Conservation (phyloP, 176 grass and related monocot species). For the Oryza coarctata region DNA sequence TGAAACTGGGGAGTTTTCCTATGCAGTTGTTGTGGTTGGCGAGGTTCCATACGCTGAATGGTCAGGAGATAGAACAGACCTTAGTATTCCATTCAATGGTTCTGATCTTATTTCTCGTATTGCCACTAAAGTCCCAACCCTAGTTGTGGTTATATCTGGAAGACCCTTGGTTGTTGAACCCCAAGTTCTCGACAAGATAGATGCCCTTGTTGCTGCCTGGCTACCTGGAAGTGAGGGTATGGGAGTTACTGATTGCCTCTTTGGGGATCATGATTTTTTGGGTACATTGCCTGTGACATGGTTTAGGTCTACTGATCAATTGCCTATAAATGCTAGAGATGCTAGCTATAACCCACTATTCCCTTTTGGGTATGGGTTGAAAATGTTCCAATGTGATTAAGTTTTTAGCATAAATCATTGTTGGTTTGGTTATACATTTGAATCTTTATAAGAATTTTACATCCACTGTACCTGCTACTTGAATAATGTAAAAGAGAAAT, state of each 20-base stretch:
- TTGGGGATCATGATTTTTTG: conserved; percentile 78
- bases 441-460: neutral
- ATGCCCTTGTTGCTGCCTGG: conserved; percentile 81
- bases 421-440: conserved; percentile 23
- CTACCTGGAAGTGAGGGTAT: conserved; percentile 71
- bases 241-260: conserved; percentile 72
- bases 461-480: conserved; percentile 2
- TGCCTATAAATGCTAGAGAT: conserved; percentile 62
- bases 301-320: conserved; percentile 69
- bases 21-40: conserved; percentile 71
- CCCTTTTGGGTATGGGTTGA: conserved; percentile 78
- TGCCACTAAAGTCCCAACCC: conserved; percentile 52
- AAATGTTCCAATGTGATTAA: conserved; percentile 23
- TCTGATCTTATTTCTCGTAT: conserved; percentile 47
- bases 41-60: conserved; percentile 76
- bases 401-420: conserved; percentile 11
- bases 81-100: conserved; percentile 65
- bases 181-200: conserved; percentile 53
- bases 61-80: conserved; percentile 66
- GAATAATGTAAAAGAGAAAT: conserved; percentile 17
- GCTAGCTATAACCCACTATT: conserved; percentile 68
- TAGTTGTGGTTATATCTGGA: conserved; percentile 72
- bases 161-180: conserved; percentile 73
- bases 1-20: conserved; percentile 53
- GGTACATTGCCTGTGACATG: conserved; percentile 76